Conservation (phyloP, 1,139 yeast genomes). For the Protomyces inouyei region DNA sequence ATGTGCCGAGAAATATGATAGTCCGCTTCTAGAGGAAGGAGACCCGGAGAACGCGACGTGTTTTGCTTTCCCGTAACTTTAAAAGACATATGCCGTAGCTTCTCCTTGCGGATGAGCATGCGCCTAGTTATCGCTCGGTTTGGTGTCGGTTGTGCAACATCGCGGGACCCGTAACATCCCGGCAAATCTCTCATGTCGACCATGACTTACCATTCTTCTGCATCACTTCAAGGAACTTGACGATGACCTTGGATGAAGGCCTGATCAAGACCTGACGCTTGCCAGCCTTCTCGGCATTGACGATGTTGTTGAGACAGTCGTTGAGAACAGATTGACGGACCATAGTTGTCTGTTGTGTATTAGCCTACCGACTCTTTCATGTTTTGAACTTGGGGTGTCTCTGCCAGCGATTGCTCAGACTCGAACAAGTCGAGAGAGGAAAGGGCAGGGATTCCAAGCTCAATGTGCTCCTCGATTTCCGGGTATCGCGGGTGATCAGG, state of each 20-base stretch:
- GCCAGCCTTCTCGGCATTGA: slow-evolving; percentile 99
- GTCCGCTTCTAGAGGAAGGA: slow-evolving; percentile 24
- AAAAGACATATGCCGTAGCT: slow-evolving; percentile 26
- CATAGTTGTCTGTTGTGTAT: slow-evolving; percentile 1
- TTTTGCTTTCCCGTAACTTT: slow-evolving; percentile 13
- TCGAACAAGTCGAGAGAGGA: not conserved
- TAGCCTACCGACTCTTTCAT: not conserved
- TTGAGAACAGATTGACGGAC: slow-evolving; percentile 72
- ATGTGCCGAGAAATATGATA: slow-evolving; percentile 28
- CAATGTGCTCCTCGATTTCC: not conserved
- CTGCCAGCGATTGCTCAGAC: not conserved
- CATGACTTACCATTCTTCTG: slow-evolving; percentile 78
- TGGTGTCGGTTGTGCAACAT: not conserved
- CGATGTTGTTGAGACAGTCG: slow-evolving; percentile 96
- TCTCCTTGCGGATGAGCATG: slow-evolving; percentile 27
- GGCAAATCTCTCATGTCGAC: slow-evolving; percentile 6
- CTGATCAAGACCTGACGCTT: slow-evolving; percentile 98
- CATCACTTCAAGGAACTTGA: slow-evolving; percentile 94
- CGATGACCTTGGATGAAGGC: slow-evolving; percentile 97
- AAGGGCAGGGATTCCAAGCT: not conserved
- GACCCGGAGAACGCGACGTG: slow-evolving; percentile 28
- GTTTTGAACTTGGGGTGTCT: not conserved
- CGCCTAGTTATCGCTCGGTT: slow-evolving; percentile 29
- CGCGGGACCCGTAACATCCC: not conserved
- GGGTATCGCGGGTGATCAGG: not conserved